Conservation (phyloP, 2,329 filamentous ascomycete species). For the Alternaria arbusti region DNA sequence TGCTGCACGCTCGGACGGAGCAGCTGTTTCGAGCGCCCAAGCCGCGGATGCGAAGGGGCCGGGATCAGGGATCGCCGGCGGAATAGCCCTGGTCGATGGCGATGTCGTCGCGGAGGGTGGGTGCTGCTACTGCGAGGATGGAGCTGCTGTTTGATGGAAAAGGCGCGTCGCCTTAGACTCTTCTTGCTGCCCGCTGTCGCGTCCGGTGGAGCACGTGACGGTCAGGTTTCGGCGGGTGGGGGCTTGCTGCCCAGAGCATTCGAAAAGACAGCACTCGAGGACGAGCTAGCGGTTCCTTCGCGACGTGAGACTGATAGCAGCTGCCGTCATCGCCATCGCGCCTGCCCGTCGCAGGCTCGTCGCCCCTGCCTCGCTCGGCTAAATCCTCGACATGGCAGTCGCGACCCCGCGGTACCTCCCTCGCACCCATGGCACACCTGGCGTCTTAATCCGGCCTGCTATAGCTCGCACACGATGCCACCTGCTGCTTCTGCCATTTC, state of each 20-base stretch:
- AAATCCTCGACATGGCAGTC: conserved; percentile 26
- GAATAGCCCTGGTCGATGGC: conserved; percentile 1
- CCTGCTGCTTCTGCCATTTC: conserved; percentile 26
- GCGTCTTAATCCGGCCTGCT: conserved; percentile 19
- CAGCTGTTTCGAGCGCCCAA: conserved; percentile 34
- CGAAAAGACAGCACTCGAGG: not conserved
- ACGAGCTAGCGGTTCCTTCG: not conserved
- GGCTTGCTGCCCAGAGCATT: not conserved
- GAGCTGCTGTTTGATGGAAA: not conserved
- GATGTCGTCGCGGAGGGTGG: not conserved
- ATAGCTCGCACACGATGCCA: conserved; percentile 19
- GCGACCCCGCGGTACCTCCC: conserved; percentile 15
- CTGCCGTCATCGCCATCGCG: conserved; percentile 10
- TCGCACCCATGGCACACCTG: conserved; percentile 7
- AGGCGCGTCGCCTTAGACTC: not conserved
- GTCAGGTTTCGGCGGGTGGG: not conserved
- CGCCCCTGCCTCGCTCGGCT: conserved; percentile 24
- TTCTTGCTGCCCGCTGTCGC: not conserved
- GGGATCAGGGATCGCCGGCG: conserved; percentile 37
- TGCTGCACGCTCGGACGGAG: conserved; percentile 38
- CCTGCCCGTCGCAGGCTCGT: not conserved
- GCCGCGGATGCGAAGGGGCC: conserved; percentile 34
- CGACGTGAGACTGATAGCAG: not conserved
- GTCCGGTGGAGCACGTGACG: conserved; percentile 31
- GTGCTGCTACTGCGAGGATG: not conserved